Percentiles rank a stretch among this genome's conserved stretches.
phyloP scores from a whole-genome alignment of 805 yeast species.

The Kuraishia floccosa region DNA sequence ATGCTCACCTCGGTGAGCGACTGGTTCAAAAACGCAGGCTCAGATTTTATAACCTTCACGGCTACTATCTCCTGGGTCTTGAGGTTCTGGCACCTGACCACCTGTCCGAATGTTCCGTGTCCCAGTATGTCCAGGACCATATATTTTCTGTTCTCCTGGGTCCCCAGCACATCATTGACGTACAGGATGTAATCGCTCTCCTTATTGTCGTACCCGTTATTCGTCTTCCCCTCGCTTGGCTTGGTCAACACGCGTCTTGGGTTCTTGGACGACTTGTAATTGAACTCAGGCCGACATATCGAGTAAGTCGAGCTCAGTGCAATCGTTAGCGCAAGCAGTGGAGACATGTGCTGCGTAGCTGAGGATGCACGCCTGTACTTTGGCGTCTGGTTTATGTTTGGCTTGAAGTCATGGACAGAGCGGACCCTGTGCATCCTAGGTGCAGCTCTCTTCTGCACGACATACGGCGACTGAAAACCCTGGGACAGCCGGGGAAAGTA shows the following conservation, averaged over 20 bases:
- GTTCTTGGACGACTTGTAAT: constrained; percentile 73
- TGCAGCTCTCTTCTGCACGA: constrained; percentile 2
- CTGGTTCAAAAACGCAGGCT: constrained; percentile 85
- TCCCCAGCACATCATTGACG: constrained; percentile 88
- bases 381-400: constrained; percentile 48
- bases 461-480: too few species aligned
- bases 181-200: constrained; percentile 86
- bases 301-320: constrained; percentile 71
- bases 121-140: constrained; percentile 87
- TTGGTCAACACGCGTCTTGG: constrained; percentile 90
- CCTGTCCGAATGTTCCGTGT: constrained; percentile 98
- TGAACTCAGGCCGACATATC: constrained; percentile 76
- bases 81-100: constrained; percentile 78
- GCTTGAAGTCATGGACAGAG: constrained; percentile 42
- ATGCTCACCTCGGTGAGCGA: constrained; percentile 84
- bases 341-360: constrained; percentile 58
- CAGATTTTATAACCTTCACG: constrained; percentile 87
- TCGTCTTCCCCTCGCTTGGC: constrained; percentile 72
- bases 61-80: constrained; percentile 81
- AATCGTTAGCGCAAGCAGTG: constrained; percentile 69
- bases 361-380: constrained; percentile 62
- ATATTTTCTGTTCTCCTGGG: constrained; percentile 75
- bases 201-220: constrained; percentile 80
- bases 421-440: constrained; percentile 38
- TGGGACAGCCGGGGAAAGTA: too few species aligned